phyloP scores from a whole-genome alignment of 805 yeast species.

The Hanseniaspora meyeri region DNA sequence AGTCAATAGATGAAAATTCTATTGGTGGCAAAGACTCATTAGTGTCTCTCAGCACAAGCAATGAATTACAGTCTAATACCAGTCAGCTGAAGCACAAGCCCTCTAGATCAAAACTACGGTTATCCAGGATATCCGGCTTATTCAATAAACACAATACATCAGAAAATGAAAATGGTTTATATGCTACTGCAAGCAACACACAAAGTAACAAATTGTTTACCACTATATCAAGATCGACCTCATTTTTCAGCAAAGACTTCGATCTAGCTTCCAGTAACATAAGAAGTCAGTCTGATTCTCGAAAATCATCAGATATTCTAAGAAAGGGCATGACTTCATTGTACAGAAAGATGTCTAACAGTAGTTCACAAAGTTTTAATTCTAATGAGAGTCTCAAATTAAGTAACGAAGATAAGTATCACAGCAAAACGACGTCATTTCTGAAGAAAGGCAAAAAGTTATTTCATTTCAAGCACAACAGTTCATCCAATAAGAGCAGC shows the following conservation, averaged over 20 bases:
- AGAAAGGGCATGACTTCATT: neutral
- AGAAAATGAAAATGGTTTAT: neutral
- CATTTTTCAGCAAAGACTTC: neutral
- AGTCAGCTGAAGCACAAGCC: neutral
- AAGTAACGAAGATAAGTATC: neutral
- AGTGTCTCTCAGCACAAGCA: neutral
- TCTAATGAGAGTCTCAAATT: neutral
- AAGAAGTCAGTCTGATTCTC: neutral
- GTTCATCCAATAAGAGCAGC: neutral
- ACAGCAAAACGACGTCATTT: neutral
- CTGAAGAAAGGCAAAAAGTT: neutral
- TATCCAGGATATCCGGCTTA: constrained; percentile 1
- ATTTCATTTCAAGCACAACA: neutral
- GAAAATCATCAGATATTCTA: constrained; percentile 1
- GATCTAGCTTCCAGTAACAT: neutral
- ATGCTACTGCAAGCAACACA: neutral
- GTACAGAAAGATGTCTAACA: neutral
- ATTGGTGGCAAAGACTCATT: neutral
- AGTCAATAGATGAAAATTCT: neutral
- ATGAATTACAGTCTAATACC: neutral
- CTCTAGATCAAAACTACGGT: neutral
- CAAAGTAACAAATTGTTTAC: neutral
- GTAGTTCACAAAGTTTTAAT: neutral
- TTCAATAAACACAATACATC: neutral
- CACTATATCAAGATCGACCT: constrained; percentile 2